Percentiles rank a stretch among this genome's conserved stretches.
phyloP scores from a whole-genome alignment of 352 stramenopile species.

The Globisporangium alternatum region DNA sequence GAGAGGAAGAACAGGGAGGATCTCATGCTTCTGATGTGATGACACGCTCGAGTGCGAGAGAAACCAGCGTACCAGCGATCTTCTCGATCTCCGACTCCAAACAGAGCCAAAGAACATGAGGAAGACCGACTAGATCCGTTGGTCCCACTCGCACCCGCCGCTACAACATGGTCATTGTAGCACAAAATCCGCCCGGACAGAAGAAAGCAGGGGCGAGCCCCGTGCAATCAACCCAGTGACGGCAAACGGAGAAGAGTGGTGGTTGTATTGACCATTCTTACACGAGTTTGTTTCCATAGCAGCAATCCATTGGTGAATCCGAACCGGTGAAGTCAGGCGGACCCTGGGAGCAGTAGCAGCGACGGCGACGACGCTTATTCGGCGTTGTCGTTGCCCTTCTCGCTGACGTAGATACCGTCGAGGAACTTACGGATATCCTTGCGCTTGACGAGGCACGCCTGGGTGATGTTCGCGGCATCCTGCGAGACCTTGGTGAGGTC shows the following conservation, averaged over 20 bases:
- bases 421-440: slow-evolving; percentile 99
- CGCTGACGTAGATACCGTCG: slow-evolving; percentile 99
- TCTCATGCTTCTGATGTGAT: slow-evolving; percentile 39
- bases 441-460: slow-evolving; percentile 79
- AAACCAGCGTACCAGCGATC: not conserved
- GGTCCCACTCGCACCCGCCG: slow-evolving; percentile 9
- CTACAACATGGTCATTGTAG: slow-evolving; percentile 24
- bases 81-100: not conserved
- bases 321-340: not conserved
- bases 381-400: slow-evolving; percentile 91
- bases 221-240: slow-evolving; percentile 89
- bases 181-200: slow-evolving; percentile 91
- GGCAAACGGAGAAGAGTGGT: slow-evolving; percentile 44
- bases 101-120: not conserved
- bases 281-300: slow-evolving; percentile 13
- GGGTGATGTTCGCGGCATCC: slow-evolving; percentile 83
- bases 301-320: slow-evolving; percentile 29
- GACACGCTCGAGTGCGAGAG: slow-evolving; percentile 2
- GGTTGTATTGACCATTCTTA: slow-evolving; percentile 18
- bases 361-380: slow-evolving; percentile 36
- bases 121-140: not conserved
- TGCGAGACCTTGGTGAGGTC: slow-evolving; percentile 97
- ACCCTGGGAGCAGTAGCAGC: not conserved
- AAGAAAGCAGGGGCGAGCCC: slow-evolving; percentile 66
- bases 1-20: slow-evolving; percentile 22